Conservation (phyloP, 129 eudicot genomes). For the Arctium lappa region DNA sequence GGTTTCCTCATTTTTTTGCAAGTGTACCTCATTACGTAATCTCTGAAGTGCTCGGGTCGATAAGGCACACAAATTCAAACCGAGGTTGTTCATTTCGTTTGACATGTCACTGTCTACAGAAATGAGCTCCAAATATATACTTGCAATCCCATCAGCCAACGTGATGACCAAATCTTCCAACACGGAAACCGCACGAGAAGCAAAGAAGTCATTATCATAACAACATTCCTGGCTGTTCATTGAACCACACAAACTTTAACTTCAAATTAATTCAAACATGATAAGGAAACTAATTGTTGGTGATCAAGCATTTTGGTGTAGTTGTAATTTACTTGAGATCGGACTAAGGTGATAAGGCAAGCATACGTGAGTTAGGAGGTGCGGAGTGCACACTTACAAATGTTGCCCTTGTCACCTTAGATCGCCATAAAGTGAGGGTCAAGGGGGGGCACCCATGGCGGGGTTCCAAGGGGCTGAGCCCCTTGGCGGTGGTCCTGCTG, state of each 20-base stretch:
- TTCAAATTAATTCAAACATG: background rate
- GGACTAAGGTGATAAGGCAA: too few relatives aligned
- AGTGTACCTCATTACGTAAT: constrained; percentile 79
- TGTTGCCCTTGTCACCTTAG: too few relatives aligned
- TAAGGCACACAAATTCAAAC: constrained; percentile 65
- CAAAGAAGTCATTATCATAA: constrained; percentile 44
- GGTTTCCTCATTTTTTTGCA: background rate
- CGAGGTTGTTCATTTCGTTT: constrained; percentile 56
- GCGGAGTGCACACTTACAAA: too few relatives aligned
- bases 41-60: constrained; percentile 96
- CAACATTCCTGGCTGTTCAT: constrained; percentile 44
- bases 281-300: too few relatives aligned
- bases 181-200: constrained; percentile 47
- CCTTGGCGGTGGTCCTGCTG: too few relatives aligned
- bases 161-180: constrained; percentile 91
- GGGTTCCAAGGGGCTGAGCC: too few relatives aligned
- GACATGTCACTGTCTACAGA: constrained; percentile 93
- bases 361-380: too few relatives aligned
- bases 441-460: too few relatives aligned
- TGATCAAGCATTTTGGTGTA: too few relatives aligned
- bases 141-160: constrained; percentile 84
- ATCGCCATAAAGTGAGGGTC: too few relatives aligned
- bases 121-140: constrained; percentile 89
- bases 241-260: background rate
- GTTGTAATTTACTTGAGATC: too few relatives aligned